Percentiles rank a stretch among this genome's conserved stretches.
Conservation (phyloP, 371 early-diverging fungal genomes). For the Sporodiniella umbellata region DNA sequence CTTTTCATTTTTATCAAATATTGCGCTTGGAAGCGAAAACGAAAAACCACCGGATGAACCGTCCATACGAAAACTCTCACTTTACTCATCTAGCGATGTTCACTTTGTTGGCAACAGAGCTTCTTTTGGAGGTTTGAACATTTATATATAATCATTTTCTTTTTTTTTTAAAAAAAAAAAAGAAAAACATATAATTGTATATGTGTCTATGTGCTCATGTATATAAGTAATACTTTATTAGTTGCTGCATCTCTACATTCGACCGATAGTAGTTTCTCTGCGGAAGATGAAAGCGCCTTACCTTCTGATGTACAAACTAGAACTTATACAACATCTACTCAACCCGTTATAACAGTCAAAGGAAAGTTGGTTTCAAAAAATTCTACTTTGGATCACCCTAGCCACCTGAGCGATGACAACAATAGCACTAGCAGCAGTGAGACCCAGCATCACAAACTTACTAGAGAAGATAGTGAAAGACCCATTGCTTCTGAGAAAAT, state of each 20-base stretch:
- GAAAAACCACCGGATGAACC: conserved; percentile 23
- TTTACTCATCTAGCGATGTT: not conserved
- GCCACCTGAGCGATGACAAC: conserved; percentile 8
- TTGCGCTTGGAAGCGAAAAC: conserved; percentile 41
- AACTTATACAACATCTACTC: conserved; percentile 28
- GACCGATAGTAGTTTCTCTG: conserved; percentile 36
- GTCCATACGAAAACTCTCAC: conserved; percentile 12
- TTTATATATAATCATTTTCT: too few species aligned
- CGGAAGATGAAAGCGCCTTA: conserved; percentile 30
- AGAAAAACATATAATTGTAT: not conserved
- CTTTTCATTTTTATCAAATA: conserved; percentile 45
- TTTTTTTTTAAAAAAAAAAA: conserved; percentile 1
- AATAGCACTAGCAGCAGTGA: conserved; percentile 27
- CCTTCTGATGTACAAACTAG: conserved; percentile 16
- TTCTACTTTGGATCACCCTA: conserved; percentile 3
- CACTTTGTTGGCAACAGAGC: conserved; percentile 6
- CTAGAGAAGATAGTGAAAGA: conserved; percentile 47
- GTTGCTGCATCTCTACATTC: conserved; percentile 36
- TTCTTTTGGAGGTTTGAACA: conserved; percentile 12
- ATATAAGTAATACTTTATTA: too few species aligned
- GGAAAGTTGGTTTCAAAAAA: conserved; percentile 1
- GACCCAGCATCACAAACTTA: conserved; percentile 41
- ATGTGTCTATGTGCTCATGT: too few species aligned
- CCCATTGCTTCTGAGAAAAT: conserved; percentile 55
- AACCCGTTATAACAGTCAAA: conserved; percentile 39